phyloP scores from a whole-genome alignment of 139 green algal genomes.

The Tetradesmus lagerheimii region DNA sequence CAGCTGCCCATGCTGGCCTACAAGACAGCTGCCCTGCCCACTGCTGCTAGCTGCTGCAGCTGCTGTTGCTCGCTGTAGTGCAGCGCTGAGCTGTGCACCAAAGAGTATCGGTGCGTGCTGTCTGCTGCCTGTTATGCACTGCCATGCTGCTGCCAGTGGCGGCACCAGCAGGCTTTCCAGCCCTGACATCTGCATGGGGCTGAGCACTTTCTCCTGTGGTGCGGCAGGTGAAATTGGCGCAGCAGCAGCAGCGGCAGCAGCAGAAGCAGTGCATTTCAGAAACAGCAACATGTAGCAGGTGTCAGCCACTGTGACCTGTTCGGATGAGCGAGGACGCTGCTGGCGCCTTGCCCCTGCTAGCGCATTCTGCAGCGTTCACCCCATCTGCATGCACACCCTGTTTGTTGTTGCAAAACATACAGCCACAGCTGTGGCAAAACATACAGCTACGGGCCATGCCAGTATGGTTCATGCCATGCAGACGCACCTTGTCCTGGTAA shows the following conservation, averaged over 20 bases:
- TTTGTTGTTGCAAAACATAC: background rate
- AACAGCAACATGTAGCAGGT: no score
- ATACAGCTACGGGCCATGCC: no score
- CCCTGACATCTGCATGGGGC: conserved; percentile 38
- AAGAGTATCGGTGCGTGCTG: background rate
- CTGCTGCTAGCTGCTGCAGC: background rate
- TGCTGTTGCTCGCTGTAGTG: conserved; percentile 36
- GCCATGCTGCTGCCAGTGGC: conserved; percentile 36
- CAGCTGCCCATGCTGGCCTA: background rate
- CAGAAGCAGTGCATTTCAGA: no score
- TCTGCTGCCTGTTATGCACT: background rate
- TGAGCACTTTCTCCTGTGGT: conserved; percentile 49
- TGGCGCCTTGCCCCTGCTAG: background rate
- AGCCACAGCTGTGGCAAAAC: background rate
- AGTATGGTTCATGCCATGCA: no score
- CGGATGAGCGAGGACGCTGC: background rate
- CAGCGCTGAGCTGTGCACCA: conserved; percentile 42
- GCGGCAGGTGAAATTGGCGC: background rate
- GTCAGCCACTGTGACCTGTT: no score
- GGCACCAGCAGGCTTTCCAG: conserved; percentile 63
- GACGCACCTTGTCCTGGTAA: conserved; percentile 48
- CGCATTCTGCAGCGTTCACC: background rate
- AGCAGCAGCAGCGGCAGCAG: conserved; percentile 22
- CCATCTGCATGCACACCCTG: background rate
- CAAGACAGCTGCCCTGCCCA: background rate